Evolutionary conservation across 306 rosid genomes (phyloP).

Genomic region (Abrus pulchellus): DNA sequence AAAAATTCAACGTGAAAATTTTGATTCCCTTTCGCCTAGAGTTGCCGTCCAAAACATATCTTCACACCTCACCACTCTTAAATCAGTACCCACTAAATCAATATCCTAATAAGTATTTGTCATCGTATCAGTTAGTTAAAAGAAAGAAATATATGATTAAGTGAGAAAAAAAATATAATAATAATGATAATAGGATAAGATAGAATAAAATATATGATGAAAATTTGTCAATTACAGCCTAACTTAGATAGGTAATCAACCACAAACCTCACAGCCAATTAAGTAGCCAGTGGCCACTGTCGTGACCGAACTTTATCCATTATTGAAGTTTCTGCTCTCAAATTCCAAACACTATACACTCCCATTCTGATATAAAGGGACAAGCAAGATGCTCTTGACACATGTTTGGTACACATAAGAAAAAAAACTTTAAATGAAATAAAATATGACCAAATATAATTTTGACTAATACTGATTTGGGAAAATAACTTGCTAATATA

Average conservation of each 20-base stretch:
- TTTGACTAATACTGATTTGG: neutral
- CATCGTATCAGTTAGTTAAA: neutral
- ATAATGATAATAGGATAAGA: conserved; percentile 23
- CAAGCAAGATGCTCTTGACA: neutral
- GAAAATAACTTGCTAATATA: neutral
- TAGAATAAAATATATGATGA: conserved; percentile 4
- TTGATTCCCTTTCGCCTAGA: no score
- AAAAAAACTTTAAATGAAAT: neutral
- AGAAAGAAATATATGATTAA: neutral
- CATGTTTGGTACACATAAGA: neutral
- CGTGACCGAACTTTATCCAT: conserved; percentile 49
- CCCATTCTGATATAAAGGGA: neutral
- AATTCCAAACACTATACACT: neutral
- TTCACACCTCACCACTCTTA: no score
- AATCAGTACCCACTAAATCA: no score
- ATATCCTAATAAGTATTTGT: neutral
- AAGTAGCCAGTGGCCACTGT: conserved; percentile 26
- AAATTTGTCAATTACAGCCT: conserved; percentile 38
- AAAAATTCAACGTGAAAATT: no score
- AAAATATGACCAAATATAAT: neutral
- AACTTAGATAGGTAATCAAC: conserved; percentile 29
- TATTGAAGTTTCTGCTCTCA: conserved; percentile 38
- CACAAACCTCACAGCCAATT: conserved; percentile 25
- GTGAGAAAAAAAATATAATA: neutral
- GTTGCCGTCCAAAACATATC: no score